phyloP scores from a whole-genome alignment of 1,284 basidiomycete genomes.

The Ustilago loliicola region DNA sequence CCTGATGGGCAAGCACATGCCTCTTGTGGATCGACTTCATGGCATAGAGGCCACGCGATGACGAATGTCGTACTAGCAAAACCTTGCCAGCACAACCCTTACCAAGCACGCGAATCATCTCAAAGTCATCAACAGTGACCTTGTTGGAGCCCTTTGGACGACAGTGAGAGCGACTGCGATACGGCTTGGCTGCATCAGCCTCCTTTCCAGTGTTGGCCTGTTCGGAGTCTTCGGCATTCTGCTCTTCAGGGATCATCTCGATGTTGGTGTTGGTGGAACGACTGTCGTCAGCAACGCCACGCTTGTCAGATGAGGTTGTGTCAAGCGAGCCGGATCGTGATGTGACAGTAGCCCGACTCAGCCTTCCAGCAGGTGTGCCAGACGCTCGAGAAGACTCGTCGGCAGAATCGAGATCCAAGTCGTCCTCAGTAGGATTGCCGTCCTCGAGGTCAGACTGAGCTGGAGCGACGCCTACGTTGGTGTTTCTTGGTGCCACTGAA shows the following conservation, averaged over 20 bases:
- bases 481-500: constrained; percentile 57
- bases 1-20: constrained; percentile 69
- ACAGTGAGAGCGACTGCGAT: constrained; percentile 22
- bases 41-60: constrained; percentile 61
- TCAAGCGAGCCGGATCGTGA: constrained; percentile 41
- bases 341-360: constrained; percentile 35
- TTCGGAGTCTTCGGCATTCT: constrained; percentile 28
- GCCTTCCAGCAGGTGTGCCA: constrained; percentile 24
- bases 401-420: constrained; percentile 52
- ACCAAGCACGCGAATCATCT: constrained; percentile 69
- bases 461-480: constrained; percentile 57
- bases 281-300: constrained; percentile 40
- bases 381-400: constrained; percentile 44
- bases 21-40: constrained; percentile 70
- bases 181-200: constrained; percentile 3
- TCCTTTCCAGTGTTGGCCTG: constrained; percentile 23
- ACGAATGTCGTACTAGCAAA: constrained; percentile 65
- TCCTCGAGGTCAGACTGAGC: constrained; percentile 60
- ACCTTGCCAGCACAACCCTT: constrained; percentile 70
- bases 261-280: constrained; percentile 51
- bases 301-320: constrained; percentile 28
- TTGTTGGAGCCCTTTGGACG: constrained; percentile 54
- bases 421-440: constrained; percentile 53
- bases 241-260: constrained; percentile 60
- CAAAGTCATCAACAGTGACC: constrained; percentile 77